phyloP scores from a whole-genome alignment of 2,329 filamentous ascomycete species.

The Ceratocystis lukuohia region DNA sequence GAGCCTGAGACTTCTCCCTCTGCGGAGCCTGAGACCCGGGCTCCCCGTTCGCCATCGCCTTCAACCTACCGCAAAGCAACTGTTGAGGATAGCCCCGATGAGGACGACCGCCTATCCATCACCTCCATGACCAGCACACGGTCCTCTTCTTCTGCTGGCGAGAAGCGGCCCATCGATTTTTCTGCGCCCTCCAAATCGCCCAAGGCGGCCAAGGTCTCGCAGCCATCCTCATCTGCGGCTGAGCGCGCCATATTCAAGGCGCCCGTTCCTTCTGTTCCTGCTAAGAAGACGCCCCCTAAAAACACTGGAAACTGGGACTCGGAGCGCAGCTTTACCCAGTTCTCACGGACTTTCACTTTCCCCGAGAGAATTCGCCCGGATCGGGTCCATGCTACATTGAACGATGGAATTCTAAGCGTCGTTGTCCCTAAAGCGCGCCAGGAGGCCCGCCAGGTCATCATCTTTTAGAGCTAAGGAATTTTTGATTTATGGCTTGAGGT shows the following conservation, averaged over 20 bases:
- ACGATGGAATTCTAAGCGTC: conserved; percentile 52
- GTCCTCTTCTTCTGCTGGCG: conserved; percentile 16
- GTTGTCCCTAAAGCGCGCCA: conserved; percentile 44
- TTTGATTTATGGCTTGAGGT: not conserved
- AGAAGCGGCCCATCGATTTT: conserved; percentile 14
- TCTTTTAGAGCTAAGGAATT: not conserved
- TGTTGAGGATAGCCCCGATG: conserved; percentile 47
- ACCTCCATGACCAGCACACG: conserved; percentile 7
- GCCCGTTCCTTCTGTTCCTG: not conserved
- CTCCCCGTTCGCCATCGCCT: conserved; percentile 17
- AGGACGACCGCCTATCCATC: conserved; percentile 19
- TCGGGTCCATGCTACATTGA: conserved; percentile 45
- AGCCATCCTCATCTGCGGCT: not conserved
- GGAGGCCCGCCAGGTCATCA: conserved; percentile 20
- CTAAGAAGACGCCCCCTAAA: not conserved
- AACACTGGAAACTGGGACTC: conserved; percentile 13
- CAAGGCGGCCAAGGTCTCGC: not conserved
- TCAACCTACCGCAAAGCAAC: conserved; percentile 40
- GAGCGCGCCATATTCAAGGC: conserved; percentile 15
- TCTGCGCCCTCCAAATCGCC: not conserved
- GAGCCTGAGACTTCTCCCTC: not conserved
- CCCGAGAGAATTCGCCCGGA: conserved; percentile 49
- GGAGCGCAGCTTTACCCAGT: conserved; percentile 53
- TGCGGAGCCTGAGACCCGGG: conserved; percentile 29
- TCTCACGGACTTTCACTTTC: conserved; percentile 56